A percentile compares a stretch with the other conserved stretches of the same genome.
phyloP scores from a whole-genome alignment of 1,284 basidiomycete species.

The Ustilago sp. region DNA sequence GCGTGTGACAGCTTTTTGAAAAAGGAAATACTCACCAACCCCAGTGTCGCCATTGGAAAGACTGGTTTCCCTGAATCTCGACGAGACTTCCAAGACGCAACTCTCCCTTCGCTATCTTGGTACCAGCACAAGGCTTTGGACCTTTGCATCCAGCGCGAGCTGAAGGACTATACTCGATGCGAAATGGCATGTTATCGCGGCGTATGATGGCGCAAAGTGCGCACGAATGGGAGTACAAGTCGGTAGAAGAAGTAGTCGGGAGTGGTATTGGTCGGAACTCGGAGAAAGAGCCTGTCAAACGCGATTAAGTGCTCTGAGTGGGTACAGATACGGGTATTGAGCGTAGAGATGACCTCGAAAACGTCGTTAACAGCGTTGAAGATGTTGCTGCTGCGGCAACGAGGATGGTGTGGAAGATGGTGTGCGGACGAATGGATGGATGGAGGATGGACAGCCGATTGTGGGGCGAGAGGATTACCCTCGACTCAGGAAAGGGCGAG shows the following conservation, averaged over 20 bases:
- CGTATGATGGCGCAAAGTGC: background rate
- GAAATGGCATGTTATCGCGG: slow-evolving; percentile 50
- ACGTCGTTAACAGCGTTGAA: background rate
- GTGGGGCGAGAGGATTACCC: background rate
- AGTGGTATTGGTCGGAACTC: slow-evolving; percentile 17
- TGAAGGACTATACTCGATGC: slow-evolving; percentile 61
- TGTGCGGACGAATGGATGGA: slow-evolving; percentile 23
- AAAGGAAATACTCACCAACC: slow-evolving; percentile 73
- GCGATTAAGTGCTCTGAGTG: background rate
- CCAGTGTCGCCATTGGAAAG: slow-evolving; percentile 83
- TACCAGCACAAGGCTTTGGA: slow-evolving; percentile 87
- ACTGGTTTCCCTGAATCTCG: slow-evolving; percentile 77
- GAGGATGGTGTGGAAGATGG: slow-evolving; percentile 16
- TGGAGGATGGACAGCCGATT: background rate
- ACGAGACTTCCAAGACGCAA: slow-evolving; percentile 82
- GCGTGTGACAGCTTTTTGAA: slow-evolving; percentile 12
- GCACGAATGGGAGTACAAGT: background rate
- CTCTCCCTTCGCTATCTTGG: slow-evolving; percentile 78
- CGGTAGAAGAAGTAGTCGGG: too few relatives aligned
- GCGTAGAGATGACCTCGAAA: background rate
- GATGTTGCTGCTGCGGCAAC: background rate
- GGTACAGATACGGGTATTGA: background rate
- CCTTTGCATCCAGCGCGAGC: slow-evolving; percentile 85
- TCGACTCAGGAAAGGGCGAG: background rate
- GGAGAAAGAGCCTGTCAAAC: slow-evolving; percentile 11